Percentiles rank a stretch among this genome's conserved stretches.
Evolutionary conservation across 495 filamentous ascomycete genomes (phyloP).

Genomic region (Penicillium roqueforti): DNA sequence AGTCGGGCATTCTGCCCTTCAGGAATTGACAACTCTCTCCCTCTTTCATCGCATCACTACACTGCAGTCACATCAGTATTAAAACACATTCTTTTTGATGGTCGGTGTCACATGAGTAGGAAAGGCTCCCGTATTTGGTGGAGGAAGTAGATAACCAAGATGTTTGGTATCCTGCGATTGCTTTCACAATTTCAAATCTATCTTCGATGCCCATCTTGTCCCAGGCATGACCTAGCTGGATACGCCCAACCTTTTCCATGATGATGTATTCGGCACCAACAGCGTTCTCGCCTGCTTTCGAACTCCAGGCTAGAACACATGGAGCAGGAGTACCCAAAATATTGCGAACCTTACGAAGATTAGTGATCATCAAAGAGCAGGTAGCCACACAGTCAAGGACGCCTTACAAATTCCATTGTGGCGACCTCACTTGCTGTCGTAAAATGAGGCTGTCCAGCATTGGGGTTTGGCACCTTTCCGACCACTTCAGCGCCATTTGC

Average conservation of each 20-base stretch:
- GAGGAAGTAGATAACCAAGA: too few relatives aligned
- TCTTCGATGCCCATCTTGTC: neutral
- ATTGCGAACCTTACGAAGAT: neutral
- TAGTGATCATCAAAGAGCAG: too few relatives aligned
- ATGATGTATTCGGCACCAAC: conserved; percentile 36
- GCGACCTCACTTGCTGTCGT: conserved; percentile 41
- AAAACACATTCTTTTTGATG: too few relatives aligned
- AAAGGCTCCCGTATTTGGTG: too few relatives aligned
- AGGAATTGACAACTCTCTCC: too few relatives aligned
- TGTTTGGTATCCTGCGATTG: neutral
- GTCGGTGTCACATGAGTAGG: too few relatives aligned
- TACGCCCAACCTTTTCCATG: neutral
- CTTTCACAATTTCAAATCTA: neutral
- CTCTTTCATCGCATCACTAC: too few relatives aligned
- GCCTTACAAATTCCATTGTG: conserved; percentile 41
- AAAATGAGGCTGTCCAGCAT: conserved; percentile 14
- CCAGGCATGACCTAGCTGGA: neutral
- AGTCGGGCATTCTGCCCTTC: too few relatives aligned
- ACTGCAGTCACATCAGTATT: too few relatives aligned
- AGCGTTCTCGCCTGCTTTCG: conserved; percentile 12
- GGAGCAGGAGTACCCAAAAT: neutral
- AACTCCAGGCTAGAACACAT: neutral
- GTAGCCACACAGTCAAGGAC: too few relatives aligned
- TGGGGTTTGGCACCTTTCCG: neutral
- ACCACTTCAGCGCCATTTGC: neutral